Percentiles rank a stretch among this genome's conserved stretches.
These are phyloP conservation scores for Hericium erinaceus DNA, from an alignment of 768 basidiomycete genomes.

Conservation along the genomic window DNA sequence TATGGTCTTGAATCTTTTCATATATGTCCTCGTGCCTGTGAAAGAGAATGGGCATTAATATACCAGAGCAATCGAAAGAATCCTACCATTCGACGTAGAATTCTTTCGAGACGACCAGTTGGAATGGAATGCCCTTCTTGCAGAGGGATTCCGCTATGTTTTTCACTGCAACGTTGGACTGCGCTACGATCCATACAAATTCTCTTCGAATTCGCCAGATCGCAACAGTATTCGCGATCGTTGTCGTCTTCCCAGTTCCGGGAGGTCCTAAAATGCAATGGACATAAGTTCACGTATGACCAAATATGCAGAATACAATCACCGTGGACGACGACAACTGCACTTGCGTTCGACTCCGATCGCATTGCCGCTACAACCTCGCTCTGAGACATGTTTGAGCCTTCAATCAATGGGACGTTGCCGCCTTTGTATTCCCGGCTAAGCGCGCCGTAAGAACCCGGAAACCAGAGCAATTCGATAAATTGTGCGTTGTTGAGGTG, in stretches of 20 bases:
- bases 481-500: background rate
- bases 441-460: background rate
- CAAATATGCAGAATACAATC: background rate
- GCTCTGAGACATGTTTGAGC: slow-evolving; percentile 2
- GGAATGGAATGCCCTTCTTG: slow-evolving; percentile 48
- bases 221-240: slow-evolving; percentile 4
- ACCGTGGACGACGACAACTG: slow-evolving; percentile 9
- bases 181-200: slow-evolving; percentile 61
- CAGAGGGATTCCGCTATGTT: slow-evolving; percentile 72
- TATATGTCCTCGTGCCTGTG: slow-evolving; percentile 48
- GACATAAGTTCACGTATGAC: background rate
- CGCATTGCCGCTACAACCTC: slow-evolving; percentile 4
- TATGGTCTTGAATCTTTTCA: slow-evolving; percentile 22
- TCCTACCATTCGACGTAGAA: slow-evolving; percentile 22
- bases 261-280: slow-evolving; percentile 3
- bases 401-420: background rate
- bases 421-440: background rate
- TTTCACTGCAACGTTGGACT: slow-evolving; percentile 79
- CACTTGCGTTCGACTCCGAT: background rate
- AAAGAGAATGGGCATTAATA: background rate
- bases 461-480: slow-evolving; percentile 6
- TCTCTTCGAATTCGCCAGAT: background rate
- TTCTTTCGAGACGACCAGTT: slow-evolving; percentile 29
- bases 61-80: background rate
- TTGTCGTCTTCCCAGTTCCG: slow-evolving; percentile 12